phyloP scores from a whole-genome alignment of 352 stramenopile species.

The Globisporangium canariense region DNA sequence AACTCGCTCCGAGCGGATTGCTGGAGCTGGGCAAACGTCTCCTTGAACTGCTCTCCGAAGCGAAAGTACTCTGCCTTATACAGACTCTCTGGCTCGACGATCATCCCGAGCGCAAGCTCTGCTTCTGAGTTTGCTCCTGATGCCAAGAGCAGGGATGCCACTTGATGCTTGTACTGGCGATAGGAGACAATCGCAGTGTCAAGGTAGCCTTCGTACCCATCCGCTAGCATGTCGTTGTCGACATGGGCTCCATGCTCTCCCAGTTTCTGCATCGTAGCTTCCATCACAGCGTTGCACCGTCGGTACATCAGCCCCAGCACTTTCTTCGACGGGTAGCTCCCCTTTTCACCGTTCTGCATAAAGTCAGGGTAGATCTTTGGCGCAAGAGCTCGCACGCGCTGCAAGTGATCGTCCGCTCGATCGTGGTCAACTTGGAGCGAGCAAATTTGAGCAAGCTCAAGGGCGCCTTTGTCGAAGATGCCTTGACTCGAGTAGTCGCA shows the following conservation, averaged over 20 bases:
- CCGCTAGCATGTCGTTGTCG: slow-evolving; percentile 50
- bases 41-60: slow-evolving; percentile 67
- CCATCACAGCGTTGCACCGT: slow-evolving; percentile 48
- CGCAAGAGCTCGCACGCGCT: slow-evolving; percentile 44
- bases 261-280: slow-evolving; percentile 34
- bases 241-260: slow-evolving; percentile 17
- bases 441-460: slow-evolving; percentile 64
- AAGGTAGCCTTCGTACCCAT: slow-evolving; percentile 50
- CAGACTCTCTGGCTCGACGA: slow-evolving; percentile 50
- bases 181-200: slow-evolving; percentile 42
- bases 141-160: slow-evolving; percentile 53
- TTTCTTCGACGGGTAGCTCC: slow-evolving; percentile 63
- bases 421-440: slow-evolving; percentile 71
- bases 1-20: slow-evolving; percentile 50
- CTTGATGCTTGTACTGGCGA: slow-evolving; percentile 58
- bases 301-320: slow-evolving; percentile 77
- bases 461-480: slow-evolving; percentile 42
- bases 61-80: slow-evolving; percentile 78
- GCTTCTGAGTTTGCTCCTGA: slow-evolving; percentile 58
- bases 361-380: slow-evolving; percentile 75
- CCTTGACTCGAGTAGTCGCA: slow-evolving; percentile 46
- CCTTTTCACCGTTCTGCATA: slow-evolving; percentile 70
- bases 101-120: slow-evolving; percentile 74
- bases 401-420: slow-evolving; percentile 48
- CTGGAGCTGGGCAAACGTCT: slow-evolving; percentile 55